These are phyloP conservation scores for Xylaria sp. DNA, from an alignment of 2,329 filamentous ascomycete species.

Conservation along the genomic window DNA sequence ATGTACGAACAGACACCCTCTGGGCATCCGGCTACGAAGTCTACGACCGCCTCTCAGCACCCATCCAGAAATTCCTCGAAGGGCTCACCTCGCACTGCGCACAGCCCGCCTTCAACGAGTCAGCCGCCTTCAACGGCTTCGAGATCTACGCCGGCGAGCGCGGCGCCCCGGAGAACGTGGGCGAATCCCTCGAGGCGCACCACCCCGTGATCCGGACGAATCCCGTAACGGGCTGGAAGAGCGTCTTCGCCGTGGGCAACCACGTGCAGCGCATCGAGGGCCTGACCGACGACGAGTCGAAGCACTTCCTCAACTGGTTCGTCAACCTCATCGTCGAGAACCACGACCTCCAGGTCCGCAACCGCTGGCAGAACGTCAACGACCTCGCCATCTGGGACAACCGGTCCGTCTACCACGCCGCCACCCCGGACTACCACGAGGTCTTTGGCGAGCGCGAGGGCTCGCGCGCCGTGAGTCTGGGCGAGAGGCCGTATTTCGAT, in stretches of 20 bases:
- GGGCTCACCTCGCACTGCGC: constrained; percentile 58
- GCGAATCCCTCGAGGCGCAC: constrained; percentile 59
- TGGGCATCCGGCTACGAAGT: constrained; percentile 60
- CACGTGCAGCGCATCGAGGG: constrained; percentile 46
- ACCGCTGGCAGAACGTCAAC: constrained; percentile 51
- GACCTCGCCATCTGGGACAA: constrained; percentile 68
- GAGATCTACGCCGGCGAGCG: constrained; percentile 59
- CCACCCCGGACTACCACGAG: constrained; percentile 63
- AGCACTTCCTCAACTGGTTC: constrained; percentile 44
- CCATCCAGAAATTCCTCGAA: constrained; percentile 61
- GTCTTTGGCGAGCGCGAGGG: constrained; percentile 59
- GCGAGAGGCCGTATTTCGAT: constrained; percentile 63
- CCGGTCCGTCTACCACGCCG: constrained; percentile 63
- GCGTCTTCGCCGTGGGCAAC: constrained; percentile 49
- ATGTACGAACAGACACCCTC: constrained; percentile 53
- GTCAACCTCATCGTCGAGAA: constrained; percentile 46
- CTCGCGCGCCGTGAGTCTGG: constrained; percentile 61
- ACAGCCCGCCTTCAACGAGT: constrained; percentile 55
- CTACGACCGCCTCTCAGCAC: constrained; percentile 61
- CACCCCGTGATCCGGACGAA: constrained; percentile 71
- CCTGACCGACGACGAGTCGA: constrained; percentile 42
- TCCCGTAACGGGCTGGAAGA: constrained; percentile 73
- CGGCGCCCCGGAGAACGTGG: constrained; percentile 66
- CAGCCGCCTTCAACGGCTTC: constrained; percentile 55
- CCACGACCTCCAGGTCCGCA: constrained; percentile 48